Evolutionary conservation across 495 filamentous ascomycete species (phyloP), one percentile per base, ranked within the genome.

Genomic region (Pseudoneurospora amorphoporcata): DNA sequence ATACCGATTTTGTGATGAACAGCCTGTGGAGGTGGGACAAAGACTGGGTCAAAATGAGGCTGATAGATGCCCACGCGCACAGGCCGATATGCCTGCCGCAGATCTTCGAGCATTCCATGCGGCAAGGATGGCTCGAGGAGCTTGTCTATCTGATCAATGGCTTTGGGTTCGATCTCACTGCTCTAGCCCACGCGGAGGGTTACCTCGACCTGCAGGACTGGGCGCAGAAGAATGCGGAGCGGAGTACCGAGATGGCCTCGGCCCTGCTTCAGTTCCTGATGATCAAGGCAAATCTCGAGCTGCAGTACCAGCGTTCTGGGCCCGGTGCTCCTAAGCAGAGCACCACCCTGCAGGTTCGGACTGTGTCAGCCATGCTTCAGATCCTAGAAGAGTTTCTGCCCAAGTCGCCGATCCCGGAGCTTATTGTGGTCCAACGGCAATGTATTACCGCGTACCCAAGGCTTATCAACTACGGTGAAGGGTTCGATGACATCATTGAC

Each of bases 381-480:
- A 90, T 95, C 45, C 79, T 98, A 71, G 90, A 92, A 75, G 90
- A 92, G 75, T 84, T 83, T 29, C 68, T 86, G 39, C 86, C 84
- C 9, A 84, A 82, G 61, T 76, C 78, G 12, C 85, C 86, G 0
- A 75, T 86, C 45, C 82, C 78, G 4, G 85, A 87, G 69, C 76
- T 87, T 38, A 88, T 88, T 45, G 70, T 82, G 10, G 87, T 97
- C 68, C 93, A 98, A 81, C 89, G 96, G 43, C 86, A 88, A 43
- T 98, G 94, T 79, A 92, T 99, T 70, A 93, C 94, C 47, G 91
- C 91, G 0, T 99, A 97, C 75, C 95, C 95, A n/a, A 87, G 95
- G 69, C 85, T 99, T 58, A 97, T 98, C 81, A 98, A 98, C 77
- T 97, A 97, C 77, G 95, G 94, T 2, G 92, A 97, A 82, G 93